Evolutionary conservation across 1,139 yeast genomes (phyloP), one percentile per base, ranked within the genome.

Genomic region (Lodderomyces orthopsilosis): DNA sequence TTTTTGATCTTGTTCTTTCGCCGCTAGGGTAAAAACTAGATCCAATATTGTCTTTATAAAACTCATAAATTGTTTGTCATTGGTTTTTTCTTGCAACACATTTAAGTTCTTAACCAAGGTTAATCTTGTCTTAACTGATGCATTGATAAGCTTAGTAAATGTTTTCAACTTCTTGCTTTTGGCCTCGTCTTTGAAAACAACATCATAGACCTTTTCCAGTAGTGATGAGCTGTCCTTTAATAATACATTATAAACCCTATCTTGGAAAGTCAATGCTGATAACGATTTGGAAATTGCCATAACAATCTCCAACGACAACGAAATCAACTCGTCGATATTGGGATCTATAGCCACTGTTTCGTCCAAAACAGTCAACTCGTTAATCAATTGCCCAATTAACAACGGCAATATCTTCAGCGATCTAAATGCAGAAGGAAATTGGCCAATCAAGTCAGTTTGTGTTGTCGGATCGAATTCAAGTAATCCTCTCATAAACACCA

Each of bases 231-330:
- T 63, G 40, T 66, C 58, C 39, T 57, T 57, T 30, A 72, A 60
- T 21, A 72, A 46, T 1, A 53, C 47, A 26, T 57, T 61, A 49
- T 79, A 76, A 4, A 93, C 74, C 47, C 80, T 73, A 52, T 88
- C 96, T 42, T 81, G 79, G 59, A 91, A 93, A 0, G 95, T 77
- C 42, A 90, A 70, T 51, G 83, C 83, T 4, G 96, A 86, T 53
- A 91, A 65, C 6, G 73, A 74, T 27, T 76, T 63, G 2, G 95
- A 90, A 37, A 89, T 77, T n/a, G 73, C 63, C 27, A 88, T 63
- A 2, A 87, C 71, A 39, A 86, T 79, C 18, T 75, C 72, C 42
- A 86, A 62, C 5, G 83, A 70, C 18, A 69, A 63, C 18, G 83
- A 75, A 4, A 87, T 67, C 38, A 89, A 50, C 6, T 54, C 52